phyloP scores from a whole-genome alignment of 371 early-diverging fungal genomes.

The Gilbertella persicaria region DNA sequence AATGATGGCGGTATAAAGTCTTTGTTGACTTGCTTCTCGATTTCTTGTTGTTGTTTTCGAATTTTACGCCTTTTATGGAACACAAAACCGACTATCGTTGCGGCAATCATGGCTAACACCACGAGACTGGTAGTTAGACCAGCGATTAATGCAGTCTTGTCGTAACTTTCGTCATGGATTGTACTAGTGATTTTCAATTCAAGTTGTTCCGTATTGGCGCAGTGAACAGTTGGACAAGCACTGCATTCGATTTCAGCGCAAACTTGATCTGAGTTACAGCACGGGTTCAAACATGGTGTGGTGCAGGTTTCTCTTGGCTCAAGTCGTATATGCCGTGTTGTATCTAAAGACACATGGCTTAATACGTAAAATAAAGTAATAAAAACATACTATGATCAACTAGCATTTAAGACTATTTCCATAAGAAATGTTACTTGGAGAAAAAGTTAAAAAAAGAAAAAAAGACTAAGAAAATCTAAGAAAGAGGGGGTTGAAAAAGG shows the following conservation, averaged over 20 bases:
- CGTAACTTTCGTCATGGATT: not conserved
- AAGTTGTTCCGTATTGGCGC: not conserved
- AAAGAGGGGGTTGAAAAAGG: not conserved
- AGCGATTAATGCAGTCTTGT: conserved; percentile 29
- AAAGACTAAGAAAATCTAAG: not conserved
- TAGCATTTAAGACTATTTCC: not conserved
- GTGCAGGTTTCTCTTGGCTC: not conserved
- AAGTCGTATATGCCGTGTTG: no score
- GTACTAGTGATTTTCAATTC: not conserved
- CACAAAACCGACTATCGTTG: conserved; percentile 33
- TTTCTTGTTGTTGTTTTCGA: conserved; percentile 2
- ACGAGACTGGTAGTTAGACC: conserved; percentile 38
- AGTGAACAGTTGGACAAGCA: not conserved
- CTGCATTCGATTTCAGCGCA: not conserved
- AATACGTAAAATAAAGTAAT: no score
- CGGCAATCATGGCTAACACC: conserved; percentile 22
- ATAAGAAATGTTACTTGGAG: not conserved
- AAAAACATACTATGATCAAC: not conserved
- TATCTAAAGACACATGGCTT: no score
- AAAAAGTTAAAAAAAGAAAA: not conserved
- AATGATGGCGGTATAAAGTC: conserved; percentile 5
- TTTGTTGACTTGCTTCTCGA: not conserved
- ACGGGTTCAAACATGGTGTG: not conserved
- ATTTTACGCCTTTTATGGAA: conserved; percentile 23
- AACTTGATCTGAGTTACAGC: not conserved